Base-by-base conservation (phyloP, 1,139 yeast genomes). In the Geotrichum europaeum region DNA sequence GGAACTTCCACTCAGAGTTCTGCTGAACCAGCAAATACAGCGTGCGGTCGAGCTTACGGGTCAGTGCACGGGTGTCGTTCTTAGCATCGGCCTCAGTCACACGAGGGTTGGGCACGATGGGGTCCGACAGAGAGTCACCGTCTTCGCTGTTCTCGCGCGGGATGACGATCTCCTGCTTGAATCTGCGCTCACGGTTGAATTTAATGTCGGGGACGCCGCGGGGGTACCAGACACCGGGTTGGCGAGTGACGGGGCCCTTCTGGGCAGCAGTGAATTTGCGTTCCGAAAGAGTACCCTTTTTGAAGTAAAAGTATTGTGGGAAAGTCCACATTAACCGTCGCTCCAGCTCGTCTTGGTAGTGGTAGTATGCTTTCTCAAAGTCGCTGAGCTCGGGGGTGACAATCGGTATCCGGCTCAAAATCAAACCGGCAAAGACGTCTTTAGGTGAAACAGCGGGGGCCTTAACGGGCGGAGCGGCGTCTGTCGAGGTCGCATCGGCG, bases 241-340 rank as follows among this genome's bases (percentile, higher is more conserved):
- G 85, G 67, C 84, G 82, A 59, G 84, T 81, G 2, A 85, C 82
- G 10, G 97, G 96, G 60, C 86, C 86, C 63, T 80, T 81, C 72
- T 92, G 96, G 55, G 87, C 85, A 68, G 85, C 84, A 60, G 85
- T 77, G 75, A 85, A 94, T 69, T 84, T 84, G 72, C 91, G 89
- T 72, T 91, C 97, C 10, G 96, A 84, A 65, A 94, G 78, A 0
- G 98, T 87, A 65, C 98, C 98, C 68, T 83, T 87, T 72, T 88
- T 89, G 78, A 87, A 94, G 78, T 91, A 95, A 73, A 85, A 92
- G 83, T 92, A 91, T 68, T 87, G 85, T 5, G 99, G 98, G 74
- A 94, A 94, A 0, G 98, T 91, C 96, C 97, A 91, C 96, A 92
- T 91, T 67, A 94, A 80, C 71, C 98, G 82, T 70, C 85, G 86